These are phyloP conservation scores for Huntiella abstrusa DNA, from an alignment of 2,329 filamentous ascomycete species.

Conservation along the genomic window DNA sequence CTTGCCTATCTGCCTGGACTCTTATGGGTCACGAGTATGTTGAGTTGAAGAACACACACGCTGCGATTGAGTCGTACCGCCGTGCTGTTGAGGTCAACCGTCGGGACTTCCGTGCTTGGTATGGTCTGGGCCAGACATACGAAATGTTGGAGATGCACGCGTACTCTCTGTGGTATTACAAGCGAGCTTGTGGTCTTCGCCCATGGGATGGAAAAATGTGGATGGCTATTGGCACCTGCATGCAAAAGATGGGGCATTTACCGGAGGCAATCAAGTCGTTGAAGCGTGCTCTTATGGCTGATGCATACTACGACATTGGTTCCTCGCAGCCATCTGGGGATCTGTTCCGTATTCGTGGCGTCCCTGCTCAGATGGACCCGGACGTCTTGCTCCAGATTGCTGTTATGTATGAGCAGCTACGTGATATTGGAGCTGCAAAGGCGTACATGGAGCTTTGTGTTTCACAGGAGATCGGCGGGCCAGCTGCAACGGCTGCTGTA, in stretches of 20 bases:
- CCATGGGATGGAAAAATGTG: conserved; percentile 98
- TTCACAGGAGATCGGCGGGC: conserved; percentile 68
- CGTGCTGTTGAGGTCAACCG: conserved; percentile 90
- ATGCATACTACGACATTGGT: conserved; percentile 60
- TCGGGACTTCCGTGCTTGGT: conserved; percentile 95
- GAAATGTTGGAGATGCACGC: conserved; percentile 97
- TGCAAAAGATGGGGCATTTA: conserved; percentile 71
- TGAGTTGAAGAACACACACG: conserved; percentile 95
- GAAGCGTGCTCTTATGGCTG: conserved; percentile 77
- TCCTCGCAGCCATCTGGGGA: conserved; percentile 24
- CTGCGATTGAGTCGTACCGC: conserved; percentile 90
- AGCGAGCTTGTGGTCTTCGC: conserved; percentile 79
- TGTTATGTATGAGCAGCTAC: conserved; percentile 64
- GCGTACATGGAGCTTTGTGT: conserved; percentile 93
- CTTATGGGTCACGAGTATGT: conserved; percentile 98
- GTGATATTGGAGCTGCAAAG: conserved; percentile 61
- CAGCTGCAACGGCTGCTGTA: conserved; percentile 20
- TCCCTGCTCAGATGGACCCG: conserved; percentile 54
- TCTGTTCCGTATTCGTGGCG: conserved; percentile 28
- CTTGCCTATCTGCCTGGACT: conserved; percentile 89
- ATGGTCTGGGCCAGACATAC: conserved; percentile 89
- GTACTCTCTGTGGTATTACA: conserved; percentile 94
- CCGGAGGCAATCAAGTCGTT: conserved; percentile 88
- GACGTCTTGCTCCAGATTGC: conserved; percentile 85
- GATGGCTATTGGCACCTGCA: conserved; percentile 84